Evolutionary conservation across 306 rosid species (phyloP).

Genomic region (Quercus glauca): DNA sequence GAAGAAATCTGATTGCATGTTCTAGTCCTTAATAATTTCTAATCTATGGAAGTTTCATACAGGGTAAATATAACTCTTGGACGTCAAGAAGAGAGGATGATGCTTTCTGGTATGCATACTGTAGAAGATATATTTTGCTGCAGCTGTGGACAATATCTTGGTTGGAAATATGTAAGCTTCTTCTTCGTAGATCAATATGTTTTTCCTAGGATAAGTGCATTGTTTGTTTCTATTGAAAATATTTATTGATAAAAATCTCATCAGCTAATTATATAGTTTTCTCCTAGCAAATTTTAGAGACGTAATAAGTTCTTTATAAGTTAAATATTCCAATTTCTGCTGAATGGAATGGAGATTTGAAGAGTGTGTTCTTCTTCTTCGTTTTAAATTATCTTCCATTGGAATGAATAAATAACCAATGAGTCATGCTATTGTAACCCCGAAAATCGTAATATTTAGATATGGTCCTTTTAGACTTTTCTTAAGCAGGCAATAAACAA

Average conservation of each 20-base stretch:
- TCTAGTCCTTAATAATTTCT: conserved; percentile 23
- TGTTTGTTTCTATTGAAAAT: not conserved
- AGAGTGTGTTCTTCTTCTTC: not conserved
- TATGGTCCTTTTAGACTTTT: not conserved
- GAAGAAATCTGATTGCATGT: conserved; percentile 1
- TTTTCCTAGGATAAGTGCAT: not conserved
- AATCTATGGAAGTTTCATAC: conserved; percentile 10
- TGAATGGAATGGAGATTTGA: not conserved
- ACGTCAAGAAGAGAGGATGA: conserved; percentile 56
- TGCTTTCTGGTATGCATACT: conserved; percentile 84
- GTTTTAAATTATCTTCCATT: not conserved
- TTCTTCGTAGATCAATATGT: not conserved
- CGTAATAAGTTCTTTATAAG: not conserved
- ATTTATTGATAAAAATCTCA: not conserved
- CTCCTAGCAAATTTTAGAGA: not conserved
- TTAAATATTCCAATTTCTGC: not conserved
- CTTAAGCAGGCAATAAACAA: too few relatives aligned
- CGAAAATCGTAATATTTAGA: not conserved
- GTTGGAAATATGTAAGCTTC: conserved; percentile 91
- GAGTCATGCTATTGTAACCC: not conserved
- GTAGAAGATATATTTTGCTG: conserved; percentile 88
- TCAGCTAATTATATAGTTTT: not conserved
- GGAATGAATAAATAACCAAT: not conserved
- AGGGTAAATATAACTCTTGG: conserved; percentile 80
- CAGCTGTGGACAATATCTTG: conserved; percentile 82